Conservation (phyloP, 2,329 filamentous ascomycete genomes). For the Phoma sp. region DNA sequence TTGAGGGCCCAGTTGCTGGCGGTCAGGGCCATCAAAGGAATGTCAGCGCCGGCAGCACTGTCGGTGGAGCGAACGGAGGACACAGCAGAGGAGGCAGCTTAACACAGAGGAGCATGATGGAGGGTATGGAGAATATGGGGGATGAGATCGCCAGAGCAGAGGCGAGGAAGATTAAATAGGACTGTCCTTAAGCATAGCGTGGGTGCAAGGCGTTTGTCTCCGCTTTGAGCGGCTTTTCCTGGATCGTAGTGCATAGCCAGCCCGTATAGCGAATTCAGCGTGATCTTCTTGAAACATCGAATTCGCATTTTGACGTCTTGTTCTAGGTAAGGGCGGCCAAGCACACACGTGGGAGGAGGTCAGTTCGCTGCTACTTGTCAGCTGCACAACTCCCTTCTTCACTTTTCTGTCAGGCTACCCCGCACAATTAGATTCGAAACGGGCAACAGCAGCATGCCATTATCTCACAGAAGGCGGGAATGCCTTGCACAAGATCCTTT, state of each 20-base stretch:
- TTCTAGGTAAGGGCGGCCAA: background rate
- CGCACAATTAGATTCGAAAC: background rate
- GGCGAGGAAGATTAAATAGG: slow-evolving; percentile 14
- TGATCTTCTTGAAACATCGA: background rate
- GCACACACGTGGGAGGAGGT: background rate
- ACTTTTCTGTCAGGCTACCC: background rate
- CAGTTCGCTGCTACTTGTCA: background rate
- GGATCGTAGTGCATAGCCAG: background rate
- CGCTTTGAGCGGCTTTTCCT: slow-evolving; percentile 2
- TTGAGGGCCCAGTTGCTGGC: slow-evolving; percentile 17
- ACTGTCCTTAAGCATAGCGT: slow-evolving; percentile 9
- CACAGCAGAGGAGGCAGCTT: slow-evolving; percentile 10
- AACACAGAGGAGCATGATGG: slow-evolving; percentile 3
- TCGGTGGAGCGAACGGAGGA: slow-evolving; percentile 6
- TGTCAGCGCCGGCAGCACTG: slow-evolving; percentile 22
- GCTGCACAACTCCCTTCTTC: background rate
- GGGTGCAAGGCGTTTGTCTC: background rate
- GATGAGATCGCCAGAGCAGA: slow-evolving; percentile 10
- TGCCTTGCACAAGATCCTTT: slow-evolving; percentile 1
- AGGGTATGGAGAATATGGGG: slow-evolving; percentile 3
- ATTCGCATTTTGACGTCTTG: background rate
- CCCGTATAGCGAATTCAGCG: background rate
- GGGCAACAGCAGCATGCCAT: background rate
- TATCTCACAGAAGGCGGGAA: background rate
- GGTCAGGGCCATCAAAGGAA: slow-evolving; percentile 22